A percentile compares a stretch with the other conserved stretches of the same genome.
Conservation (phyloP, 2,329 filamentous ascomycete species). For the Podosphaera fusca region DNA sequence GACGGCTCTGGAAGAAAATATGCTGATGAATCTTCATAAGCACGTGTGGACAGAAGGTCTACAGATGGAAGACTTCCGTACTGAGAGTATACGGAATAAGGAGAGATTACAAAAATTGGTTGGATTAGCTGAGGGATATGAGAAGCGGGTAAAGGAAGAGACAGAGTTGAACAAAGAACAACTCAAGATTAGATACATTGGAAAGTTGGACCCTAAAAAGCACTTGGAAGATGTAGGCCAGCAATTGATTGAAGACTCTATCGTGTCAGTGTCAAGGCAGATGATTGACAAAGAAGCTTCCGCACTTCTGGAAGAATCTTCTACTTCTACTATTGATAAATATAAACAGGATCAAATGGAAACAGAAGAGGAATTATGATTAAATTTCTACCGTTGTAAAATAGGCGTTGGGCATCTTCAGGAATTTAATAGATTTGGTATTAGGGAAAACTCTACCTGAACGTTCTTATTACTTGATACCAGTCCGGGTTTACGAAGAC, state of each 20-base stretch:
- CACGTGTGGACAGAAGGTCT: conserved; percentile 97
- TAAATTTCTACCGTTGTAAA: conserved; percentile 22
- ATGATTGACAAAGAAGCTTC: conserved; percentile 99
- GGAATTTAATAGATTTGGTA: conserved; percentile 1
- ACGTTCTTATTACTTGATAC: background rate
- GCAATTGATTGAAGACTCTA: conserved; percentile 96
- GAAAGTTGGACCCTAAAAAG: conserved; percentile 98
- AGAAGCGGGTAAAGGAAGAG: conserved; percentile 97
- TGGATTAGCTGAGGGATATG: conserved; percentile 77
- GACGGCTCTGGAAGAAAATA: conserved; percentile 93
- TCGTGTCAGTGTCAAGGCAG: conserved; percentile 89
- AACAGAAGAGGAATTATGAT: conserved; percentile 16
- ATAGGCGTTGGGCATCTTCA: conserved; percentile 14
- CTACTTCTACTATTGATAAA: conserved; percentile 18
- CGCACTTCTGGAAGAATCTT: conserved; percentile 46
- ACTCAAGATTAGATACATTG: conserved; percentile 94
- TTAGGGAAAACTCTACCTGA: conserved; percentile 3
- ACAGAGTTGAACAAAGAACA: conserved; percentile 93
- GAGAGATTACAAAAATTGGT: conserved; percentile 76
- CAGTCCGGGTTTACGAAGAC: too few species aligned
- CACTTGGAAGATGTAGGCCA: conserved; percentile 93
- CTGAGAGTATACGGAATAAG: conserved; percentile 66
- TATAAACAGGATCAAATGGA: conserved; percentile 7
- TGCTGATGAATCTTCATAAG: conserved; percentile 99
- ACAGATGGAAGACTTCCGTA: conserved; percentile 86